Evolutionary conservation across 2,329 filamentous ascomycete genomes (phyloP), one percentile per base, ranked within the genome.

Genomic region (Monilinia polystroma): DNA sequence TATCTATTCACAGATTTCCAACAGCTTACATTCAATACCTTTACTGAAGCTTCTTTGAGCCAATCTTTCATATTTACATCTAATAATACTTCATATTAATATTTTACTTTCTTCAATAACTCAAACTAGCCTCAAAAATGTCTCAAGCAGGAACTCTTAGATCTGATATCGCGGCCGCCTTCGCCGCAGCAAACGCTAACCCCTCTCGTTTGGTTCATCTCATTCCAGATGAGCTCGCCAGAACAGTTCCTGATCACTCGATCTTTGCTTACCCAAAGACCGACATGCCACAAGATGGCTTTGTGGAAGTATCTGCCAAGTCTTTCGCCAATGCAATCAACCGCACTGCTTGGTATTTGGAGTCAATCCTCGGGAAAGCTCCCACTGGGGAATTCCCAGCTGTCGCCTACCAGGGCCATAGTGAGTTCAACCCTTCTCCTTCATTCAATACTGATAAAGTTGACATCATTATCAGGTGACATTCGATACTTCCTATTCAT

Each of bases 241-340:
- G 53, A 63, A 56, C 45, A 12, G 67, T 71, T 14, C 71, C 70
- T 12, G 64, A 70, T 7, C 69, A 71, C 55, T 54, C 67, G n/a
- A 64, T 72, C n/a, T 73, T 72, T 65, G 63, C 71, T 35, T 71
- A 57, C 54, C 66, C 70, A 18, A 69, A 67, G 56, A 69, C 70
- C 14, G 60, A 68, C 23, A 67, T 55, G 18, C 64, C 66, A 4
- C 68, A 66, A 51, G 70, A 71, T 68, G 71, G 69, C 16, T 72
- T 73, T 20, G 53, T 69, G n/a, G 68, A 71, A 47, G 68, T 73
- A 16, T 62, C 70, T n/a, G 63, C 68, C 2, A 66, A 62, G 32
- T 53, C 47, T 6, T 73, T 72, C 59, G 70, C 71, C 38, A 71
- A 72, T 66, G 70, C 66, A 1, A 58, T 73, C 32, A 71, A 73